Base-by-base conservation (phyloP, 345 rosid species). In the Eucalyptus tenuipes region DNA sequence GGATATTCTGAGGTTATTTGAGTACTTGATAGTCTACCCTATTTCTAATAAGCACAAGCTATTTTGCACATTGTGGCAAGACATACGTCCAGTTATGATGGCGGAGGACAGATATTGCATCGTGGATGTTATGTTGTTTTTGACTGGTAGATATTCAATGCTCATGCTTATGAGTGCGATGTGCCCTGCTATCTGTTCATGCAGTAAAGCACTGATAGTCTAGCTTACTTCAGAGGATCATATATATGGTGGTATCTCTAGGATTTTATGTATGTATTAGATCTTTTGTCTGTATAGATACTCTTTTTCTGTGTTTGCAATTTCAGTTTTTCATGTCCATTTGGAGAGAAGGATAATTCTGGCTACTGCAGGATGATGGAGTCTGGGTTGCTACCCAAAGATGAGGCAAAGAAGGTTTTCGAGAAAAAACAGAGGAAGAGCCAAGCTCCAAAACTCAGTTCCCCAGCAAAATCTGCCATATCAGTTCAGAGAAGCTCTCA, bases 331-430 rank as follows among this genome's bases (percentile, higher is more conserved):
- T 40, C 15, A 10, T 40, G 84, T 75, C 15, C 47, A 75, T 11
- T 37, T 75, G 15, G 24, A 37, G 27, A 37, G 47, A 75, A 75
- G 47, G 29, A 42, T 40, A 75, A 75, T 75, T 75, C 47, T 82
- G 57, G 85, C 89, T 45, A 52, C 89, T 90, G 88, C 93, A 97
- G 99, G 99, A 95, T 98, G 97, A 97, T 98, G 99, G 99, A 98
- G 86, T 98, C 96, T 31, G 99, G 99, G 59, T 94, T 97, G 92
- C 99, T 97, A 50, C 86, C 99, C 33, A 85, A 91, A 80, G 98
- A 93, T 7, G 93, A 88, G 91, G 99, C 99, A 61, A 94, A 91
- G 92, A 93, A 95, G 90, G 94, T 94, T 44, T 92, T 92, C 12
- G 97, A 94, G 87, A 95, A 90, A 92, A 98, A 97, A 92, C 96